phyloP scores from a whole-genome alignment of 164 flowering plant species.

The Warburgia ugandensis region DNA sequence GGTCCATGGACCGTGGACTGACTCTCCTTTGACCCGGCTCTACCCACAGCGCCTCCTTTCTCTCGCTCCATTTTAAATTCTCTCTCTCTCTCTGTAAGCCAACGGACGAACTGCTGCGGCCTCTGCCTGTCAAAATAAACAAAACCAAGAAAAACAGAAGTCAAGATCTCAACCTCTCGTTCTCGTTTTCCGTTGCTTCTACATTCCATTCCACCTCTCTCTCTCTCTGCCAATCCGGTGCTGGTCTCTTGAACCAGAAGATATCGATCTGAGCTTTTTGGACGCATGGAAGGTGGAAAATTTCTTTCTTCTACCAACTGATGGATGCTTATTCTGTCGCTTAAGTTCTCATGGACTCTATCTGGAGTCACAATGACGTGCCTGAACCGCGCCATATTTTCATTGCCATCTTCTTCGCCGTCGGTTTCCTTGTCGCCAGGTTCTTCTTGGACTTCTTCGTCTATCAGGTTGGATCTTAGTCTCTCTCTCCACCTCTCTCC shows the following conservation, averaged over 20 bases:
- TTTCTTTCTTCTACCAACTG: not conserved
- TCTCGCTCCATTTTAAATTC: not conserved
- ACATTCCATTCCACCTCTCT: not conserved
- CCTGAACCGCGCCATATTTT: slow-evolving; percentile 32
- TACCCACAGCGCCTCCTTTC: not conserved
- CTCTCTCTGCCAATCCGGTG: slow-evolving; percentile 1
- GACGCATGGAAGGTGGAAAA: not conserved
- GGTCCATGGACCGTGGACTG: too few species aligned
- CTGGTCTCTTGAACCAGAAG: not conserved
- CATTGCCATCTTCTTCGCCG: slow-evolving; percentile 43
- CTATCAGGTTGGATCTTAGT: slow-evolving; percentile 35
- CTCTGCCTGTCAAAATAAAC: too few species aligned
- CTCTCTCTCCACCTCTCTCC: not conserved
- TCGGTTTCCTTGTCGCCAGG: slow-evolving; percentile 42
- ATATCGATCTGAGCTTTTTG: too few species aligned
- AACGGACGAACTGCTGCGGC: not conserved
- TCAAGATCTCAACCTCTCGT: not conserved
- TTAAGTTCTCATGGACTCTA: slow-evolving; percentile 35
- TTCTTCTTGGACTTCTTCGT: slow-evolving; percentile 55
- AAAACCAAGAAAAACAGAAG: not conserved
- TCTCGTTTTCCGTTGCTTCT: not conserved
- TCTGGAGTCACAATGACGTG: slow-evolving; percentile 23
- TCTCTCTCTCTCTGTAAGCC: not conserved
- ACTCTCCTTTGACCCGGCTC: too few species aligned
- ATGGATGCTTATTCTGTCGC: not conserved